These are phyloP conservation scores for Colletotrichum sp. DNA, from an alignment of 2,329 filamentous ascomycete genomes.

Conservation along the genomic window DNA sequence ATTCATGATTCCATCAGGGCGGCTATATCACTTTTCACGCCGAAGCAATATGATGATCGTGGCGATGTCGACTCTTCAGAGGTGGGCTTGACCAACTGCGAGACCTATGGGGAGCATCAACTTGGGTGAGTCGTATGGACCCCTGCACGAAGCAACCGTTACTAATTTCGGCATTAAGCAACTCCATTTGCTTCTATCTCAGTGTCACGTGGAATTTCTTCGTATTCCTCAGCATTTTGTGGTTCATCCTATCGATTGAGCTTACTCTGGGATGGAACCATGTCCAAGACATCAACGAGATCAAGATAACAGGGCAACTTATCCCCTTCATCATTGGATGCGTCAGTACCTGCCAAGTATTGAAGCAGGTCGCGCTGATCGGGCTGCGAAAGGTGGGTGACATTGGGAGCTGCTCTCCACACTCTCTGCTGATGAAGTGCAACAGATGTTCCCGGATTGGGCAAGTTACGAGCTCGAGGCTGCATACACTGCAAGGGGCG, in stretches of 20 bases:
- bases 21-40: not conserved
- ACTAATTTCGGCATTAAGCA: not conserved
- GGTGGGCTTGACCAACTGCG: not conserved
- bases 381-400: not conserved
- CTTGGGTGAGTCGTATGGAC: not conserved
- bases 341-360: not conserved
- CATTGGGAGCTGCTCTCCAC: not conserved
- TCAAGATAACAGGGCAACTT: not conserved
- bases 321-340: not conserved
- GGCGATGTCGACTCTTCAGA: fast-evolving
- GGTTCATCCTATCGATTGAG: not conserved
- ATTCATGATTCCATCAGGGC: not conserved
- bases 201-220: not conserved
- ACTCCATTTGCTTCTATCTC: not conserved
- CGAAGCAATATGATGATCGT: not conserved
- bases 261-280: not conserved
- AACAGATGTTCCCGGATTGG: not conserved
- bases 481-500: not conserved
- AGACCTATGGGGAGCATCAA: not conserved
- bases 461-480: not conserved
- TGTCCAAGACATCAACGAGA: not conserved
- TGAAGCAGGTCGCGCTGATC: not conserved
- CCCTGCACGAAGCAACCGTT: not conserved
- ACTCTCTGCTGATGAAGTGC: not conserved
- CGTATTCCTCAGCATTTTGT: not conserved